Evolutionary conservation across 2,329 filamentous ascomycete genomes (phyloP), one percentile per base, ranked within the genome.

Genomic region (Ophiostoma ulmi): DNA sequence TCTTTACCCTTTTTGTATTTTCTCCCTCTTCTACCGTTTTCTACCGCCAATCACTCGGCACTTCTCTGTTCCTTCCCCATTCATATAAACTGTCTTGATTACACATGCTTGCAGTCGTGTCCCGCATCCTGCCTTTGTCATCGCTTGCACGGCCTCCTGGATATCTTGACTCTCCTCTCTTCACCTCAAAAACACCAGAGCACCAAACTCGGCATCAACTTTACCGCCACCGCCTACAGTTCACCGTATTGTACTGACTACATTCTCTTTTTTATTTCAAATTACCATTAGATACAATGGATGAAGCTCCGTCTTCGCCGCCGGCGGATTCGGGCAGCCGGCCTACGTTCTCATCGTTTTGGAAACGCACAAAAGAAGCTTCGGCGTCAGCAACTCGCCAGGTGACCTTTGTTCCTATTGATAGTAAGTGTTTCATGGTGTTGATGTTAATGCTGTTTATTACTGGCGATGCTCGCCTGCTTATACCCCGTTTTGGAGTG

Each of bases 281-380:
- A 38, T 38, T 58, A 38, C 3, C 35, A 31, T 41, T 55, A 31
- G 31, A 31, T 20, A 48, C 38, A 26, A 71, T 71, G 68, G 72
- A 70, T 10, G 63, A 70, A 38, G 35, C 55, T n/a, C 55, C 66
- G 67, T 36, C 61, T 14, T 35, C 71, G 48, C n/a, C 64, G n/a
- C 44, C 64, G n/a, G 35, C 41, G 11, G 44, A 48, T n/a, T 63
- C 68, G 5, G 20, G 48, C 20, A 31, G 39, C 10, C 78, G 81
- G 72, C 82, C 83, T 2, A 83, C 83, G n/a, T 85, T 85, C 74
- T 77, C 78, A n/a, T 75, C 78, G 11, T 85, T 82, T 72, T 83
- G 83, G 82, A 83, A 80, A 74, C 80, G 78, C 64, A 80, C 78
- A 22, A 83, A 82, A 75, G 78, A 82, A 67, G 77, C 77, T 52